A percentile compares a stretch with the other conserved stretches of the same genome.
Conservation (phyloP, 164 flowering plant species). For the Echeveria elegans region DNA sequence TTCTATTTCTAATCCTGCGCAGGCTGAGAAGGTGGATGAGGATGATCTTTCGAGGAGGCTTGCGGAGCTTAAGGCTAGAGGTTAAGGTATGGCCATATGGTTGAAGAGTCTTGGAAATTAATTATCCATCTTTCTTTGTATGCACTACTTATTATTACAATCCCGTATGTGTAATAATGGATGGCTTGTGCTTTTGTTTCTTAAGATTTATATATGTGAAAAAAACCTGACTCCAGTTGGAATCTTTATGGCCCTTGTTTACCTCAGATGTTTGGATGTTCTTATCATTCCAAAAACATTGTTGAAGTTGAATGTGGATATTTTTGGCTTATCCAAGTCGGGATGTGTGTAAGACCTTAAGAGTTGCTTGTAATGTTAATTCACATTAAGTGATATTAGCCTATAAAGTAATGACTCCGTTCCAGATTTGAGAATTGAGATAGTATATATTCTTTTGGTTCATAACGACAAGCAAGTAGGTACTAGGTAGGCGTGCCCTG, state of each 20-base stretch:
- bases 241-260: not conserved
- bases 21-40: constrained; percentile 47
- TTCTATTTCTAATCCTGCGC: constrained; percentile 24
- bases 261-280: not conserved
- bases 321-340: not conserved
- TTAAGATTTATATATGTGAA: not conserved
- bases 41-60: constrained; percentile 50
- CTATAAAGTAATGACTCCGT: too few relatives aligned
- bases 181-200: not conserved
- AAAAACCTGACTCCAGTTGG: not conserved
- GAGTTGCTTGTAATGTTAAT: not conserved
- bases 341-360: not conserved
- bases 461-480: too few relatives aligned
- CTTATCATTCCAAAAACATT: not conserved
- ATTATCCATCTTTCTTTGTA: not conserved
- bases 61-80: constrained; percentile 57
- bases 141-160: not conserved
- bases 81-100: constrained; percentile 16
- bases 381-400: too few relatives aligned
- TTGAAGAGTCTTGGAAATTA: not conserved
- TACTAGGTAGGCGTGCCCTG: too few relatives aligned
- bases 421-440: too few relatives aligned
- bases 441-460: not conserved
- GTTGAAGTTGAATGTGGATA: not conserved
- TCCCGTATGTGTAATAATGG: not conserved